Percentiles rank a stretch among this genome's conserved stretches.
Conservation (phyloP, 768 basidiomycete genomes). For the Polyporus arcularius region DNA sequence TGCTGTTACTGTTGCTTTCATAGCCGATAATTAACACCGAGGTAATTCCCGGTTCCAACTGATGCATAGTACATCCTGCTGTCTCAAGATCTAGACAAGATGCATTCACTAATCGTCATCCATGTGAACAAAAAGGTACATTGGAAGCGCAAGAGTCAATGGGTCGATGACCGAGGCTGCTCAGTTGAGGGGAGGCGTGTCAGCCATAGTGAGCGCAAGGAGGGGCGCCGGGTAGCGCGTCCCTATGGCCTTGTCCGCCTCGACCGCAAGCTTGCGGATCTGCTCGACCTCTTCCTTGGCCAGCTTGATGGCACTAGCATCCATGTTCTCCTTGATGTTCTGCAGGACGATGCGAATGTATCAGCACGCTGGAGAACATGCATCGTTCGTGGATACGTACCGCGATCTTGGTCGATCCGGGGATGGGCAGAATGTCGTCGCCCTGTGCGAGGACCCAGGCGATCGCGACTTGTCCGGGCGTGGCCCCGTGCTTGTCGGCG, state of each 20-base stretch:
- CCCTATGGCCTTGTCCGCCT: slow-evolving; percentile 19
- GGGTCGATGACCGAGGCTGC: no score
- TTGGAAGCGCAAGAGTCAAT: no score
- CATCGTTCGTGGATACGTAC: slow-evolving; percentile 21
- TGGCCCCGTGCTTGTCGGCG: slow-evolving; percentile 26
- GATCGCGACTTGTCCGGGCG: slow-evolving; percentile 37
- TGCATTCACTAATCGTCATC: no score
- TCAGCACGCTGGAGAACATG: slow-evolving; percentile 9
- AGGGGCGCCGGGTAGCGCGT: not conserved
- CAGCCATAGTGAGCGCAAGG: slow-evolving; percentile 28
- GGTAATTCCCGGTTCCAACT: no score
- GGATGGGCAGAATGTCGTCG: slow-evolving; percentile 31
- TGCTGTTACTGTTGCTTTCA: no score
- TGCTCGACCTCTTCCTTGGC: slow-evolving; percentile 30
- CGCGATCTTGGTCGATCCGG: slow-evolving; percentile 24
- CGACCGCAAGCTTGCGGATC: slow-evolving; percentile 29
- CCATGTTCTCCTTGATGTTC: slow-evolving; percentile 38
- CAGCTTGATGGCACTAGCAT: slow-evolving; percentile 30
- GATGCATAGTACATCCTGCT: no score
- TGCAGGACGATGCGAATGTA: slow-evolving; percentile 3
- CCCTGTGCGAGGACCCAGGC: slow-evolving; percentile 32
- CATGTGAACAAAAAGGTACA: no score
- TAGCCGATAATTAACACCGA: no score
- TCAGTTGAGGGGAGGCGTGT: slow-evolving; percentile 31
- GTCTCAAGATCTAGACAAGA: no score